phyloP scores from a whole-genome alignment of 2,329 filamentous ascomycete species.

The Sclerotinia spermophila region DNA sequence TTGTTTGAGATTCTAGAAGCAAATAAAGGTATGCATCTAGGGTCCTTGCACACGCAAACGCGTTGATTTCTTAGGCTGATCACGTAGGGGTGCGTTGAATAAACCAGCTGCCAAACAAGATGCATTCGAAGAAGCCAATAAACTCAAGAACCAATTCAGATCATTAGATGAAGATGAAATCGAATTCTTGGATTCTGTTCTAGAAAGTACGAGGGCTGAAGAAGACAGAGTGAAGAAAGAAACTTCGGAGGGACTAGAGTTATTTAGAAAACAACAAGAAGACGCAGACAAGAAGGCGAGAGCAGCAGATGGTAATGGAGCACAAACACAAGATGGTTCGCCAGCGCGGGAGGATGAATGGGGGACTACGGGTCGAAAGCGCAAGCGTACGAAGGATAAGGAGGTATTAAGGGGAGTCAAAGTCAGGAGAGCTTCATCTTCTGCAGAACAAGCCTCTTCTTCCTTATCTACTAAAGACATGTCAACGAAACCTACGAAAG shows the following conservation, averaged over 20 bases:
- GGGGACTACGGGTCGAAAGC: constrained; percentile 39
- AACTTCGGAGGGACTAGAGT: constrained; percentile 53
- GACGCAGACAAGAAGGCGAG: constrained; percentile 36
- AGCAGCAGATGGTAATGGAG: constrained; percentile 22
- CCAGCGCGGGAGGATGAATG: constrained; percentile 37
- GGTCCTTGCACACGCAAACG: constrained; percentile 14
- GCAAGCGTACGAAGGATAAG: constrained; percentile 41
- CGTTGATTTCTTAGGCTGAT: constrained; percentile 29
- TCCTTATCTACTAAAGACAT: constrained; percentile 3
- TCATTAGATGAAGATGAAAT: constrained; percentile 75
- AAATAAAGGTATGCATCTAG: constrained; percentile 62
- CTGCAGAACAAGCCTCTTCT: constrained; percentile 19
- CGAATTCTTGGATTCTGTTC: constrained; percentile 65
- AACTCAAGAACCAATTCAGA: constrained; percentile 72
- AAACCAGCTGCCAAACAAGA: constrained; percentile 71
- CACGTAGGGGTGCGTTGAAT: constrained; percentile 35
- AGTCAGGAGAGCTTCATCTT: constrained; percentile 33
- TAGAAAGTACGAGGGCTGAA: constrained; percentile 47
- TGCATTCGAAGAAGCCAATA: constrained; percentile 70
- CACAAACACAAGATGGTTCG: constrained; percentile 24
- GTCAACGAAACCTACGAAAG: constrained; percentile 5
- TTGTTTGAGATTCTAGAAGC: constrained; percentile 74
- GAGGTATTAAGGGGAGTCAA: constrained; percentile 38
- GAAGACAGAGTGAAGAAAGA: constrained; percentile 54
- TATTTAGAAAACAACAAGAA: constrained; percentile 52